phyloP scores from a whole-genome alignment of 371 early-diverging fungal species.

The Chytridium lagenaria region DNA sequence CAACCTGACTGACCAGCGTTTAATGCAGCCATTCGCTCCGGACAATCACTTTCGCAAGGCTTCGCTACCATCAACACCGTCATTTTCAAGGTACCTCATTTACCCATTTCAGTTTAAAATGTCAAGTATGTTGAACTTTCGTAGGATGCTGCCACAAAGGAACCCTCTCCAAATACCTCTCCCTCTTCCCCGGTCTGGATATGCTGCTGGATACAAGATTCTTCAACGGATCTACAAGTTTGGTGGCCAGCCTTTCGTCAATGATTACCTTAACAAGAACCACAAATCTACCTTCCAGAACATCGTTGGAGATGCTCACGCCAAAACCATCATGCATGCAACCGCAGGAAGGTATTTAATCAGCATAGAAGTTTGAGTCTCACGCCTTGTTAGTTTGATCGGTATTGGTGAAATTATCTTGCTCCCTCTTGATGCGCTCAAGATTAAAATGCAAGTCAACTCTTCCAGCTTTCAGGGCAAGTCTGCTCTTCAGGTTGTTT shows the following conservation, averaged over 20 bases:
- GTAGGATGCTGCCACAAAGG: slow-evolving; percentile 77
- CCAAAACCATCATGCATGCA: slow-evolving; percentile 96
- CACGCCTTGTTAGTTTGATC: slow-evolving; percentile 80
- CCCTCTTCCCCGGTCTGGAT: slow-evolving; percentile 97
- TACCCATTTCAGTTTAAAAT: too few species aligned
- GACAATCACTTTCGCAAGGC: slow-evolving; percentile 64
- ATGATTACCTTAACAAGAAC: slow-evolving; percentile 86
- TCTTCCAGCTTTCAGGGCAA: slow-evolving; percentile 89
- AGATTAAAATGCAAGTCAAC: slow-evolving; percentile 97
- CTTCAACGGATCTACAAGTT: slow-evolving; percentile 97
- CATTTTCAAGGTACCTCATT: slow-evolving; percentile 80
- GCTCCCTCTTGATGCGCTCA: slow-evolving; percentile 94
- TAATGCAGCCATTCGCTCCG: slow-evolving; percentile 68
- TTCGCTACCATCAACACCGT: slow-evolving; percentile 70
- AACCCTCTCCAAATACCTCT: slow-evolving; percentile 81
- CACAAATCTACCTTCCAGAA: slow-evolving; percentile 76
- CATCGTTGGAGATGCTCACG: slow-evolving; percentile 90
- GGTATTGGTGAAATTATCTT: slow-evolving; percentile 97
- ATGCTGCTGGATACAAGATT: slow-evolving; percentile 88
- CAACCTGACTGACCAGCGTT: neutral
- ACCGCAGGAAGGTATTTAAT: slow-evolving; percentile 82
- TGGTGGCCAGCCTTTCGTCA: slow-evolving; percentile 96
- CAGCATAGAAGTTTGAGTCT: too few species aligned
- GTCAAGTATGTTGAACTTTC: too few species aligned
- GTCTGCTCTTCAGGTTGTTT: slow-evolving; percentile 78